Base-by-base conservation (phyloP, 2,329 filamentous ascomycete genomes). In the Aspergillus melleus region DNA sequence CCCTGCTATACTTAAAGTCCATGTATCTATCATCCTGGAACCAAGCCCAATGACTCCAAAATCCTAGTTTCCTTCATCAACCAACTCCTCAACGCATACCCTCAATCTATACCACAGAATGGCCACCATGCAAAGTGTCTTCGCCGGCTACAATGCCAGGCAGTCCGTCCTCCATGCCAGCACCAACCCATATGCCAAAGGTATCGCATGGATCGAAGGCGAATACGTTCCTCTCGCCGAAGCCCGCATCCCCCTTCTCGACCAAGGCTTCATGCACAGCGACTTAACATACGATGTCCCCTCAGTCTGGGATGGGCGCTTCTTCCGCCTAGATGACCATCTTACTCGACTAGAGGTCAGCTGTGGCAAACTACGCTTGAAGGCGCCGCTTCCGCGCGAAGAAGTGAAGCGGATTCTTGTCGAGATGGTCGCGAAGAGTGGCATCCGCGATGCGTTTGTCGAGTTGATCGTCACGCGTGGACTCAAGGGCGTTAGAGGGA, bases 251-350 rank as follows among this genome's bases (percentile, higher is more conserved):
- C 82, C 82, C 1, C 67, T 84, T 0, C 64, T 81, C 0, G 82
- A 84, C 61, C 77, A 84, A 68, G 82, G 82, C n/a, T 84, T 84
- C 66, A 67, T 83, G 64, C 81, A 80, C 66, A 78, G 80, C 67
- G 81, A 84, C 50, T 65, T 83, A 1, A 84, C 82, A 1, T 84
- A 84, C 66, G 81, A 84, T 54, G 82, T 84, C 0, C 80, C 81
- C 0, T 68, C 80, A 0, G 79, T 83, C 26, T 84, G 82, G 82
- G 79, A 83, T 50, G 80, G 81, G 0, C 79, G 78, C 2, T 81
- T 81, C 66, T 83, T 84, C 70, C 81, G 81, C 0, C 77, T 84
- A 0, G 78, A 83, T 46, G 80, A 83, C 57, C 82, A 83, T 61
- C 64, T 83, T 1, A 65, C 66, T n/a, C 77, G 81, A 6, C 69